These are phyloP conservation scores for Nematocida homosporus DNA, from an alignment of 371 early-diverging fungal species.

Conservation along the genomic window DNA sequence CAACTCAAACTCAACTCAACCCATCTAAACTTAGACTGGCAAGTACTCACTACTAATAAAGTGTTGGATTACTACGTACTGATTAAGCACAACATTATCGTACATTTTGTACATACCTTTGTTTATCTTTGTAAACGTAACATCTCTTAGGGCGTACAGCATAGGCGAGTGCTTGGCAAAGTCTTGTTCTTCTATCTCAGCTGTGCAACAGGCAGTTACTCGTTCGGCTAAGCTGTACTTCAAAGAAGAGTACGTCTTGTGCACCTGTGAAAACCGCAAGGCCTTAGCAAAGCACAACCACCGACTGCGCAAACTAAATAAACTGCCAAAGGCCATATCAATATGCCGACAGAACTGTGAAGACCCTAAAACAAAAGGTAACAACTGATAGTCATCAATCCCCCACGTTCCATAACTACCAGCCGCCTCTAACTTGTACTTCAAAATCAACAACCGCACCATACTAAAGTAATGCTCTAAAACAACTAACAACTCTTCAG, in stretches of 20 bases:
- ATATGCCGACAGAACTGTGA: slow-evolving; percentile 71
- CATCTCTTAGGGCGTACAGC: slow-evolving; percentile 28
- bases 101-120: slow-evolving; percentile 90
- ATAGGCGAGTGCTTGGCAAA: slow-evolving; percentile 32
- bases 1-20: not conserved
- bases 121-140: slow-evolving; percentile 81
- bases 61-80: slow-evolving; percentile 95
- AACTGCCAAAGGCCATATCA: slow-evolving; percentile 23
- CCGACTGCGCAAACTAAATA: slow-evolving; percentile 11
- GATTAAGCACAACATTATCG: slow-evolving; percentile 83
- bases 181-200: slow-evolving; percentile 5
- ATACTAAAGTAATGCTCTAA: slow-evolving; percentile 80
- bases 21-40: slow-evolving; percentile 16
- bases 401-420: slow-evolving; percentile 98
- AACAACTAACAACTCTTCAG: slow-evolving; percentile 65
- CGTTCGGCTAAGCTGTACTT: slow-evolving; percentile 31
- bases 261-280: slow-evolving; percentile 28
- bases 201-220: not conserved
- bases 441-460: slow-evolving; percentile 78
- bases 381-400: slow-evolving; percentile 90
- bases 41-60: slow-evolving; percentile 79
- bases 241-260: slow-evolving; percentile 30
- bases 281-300: slow-evolving; percentile 41
- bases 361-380: slow-evolving; percentile 89
- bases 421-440: slow-evolving; percentile 93